These are phyloP conservation scores for Ophiocordyceps robertsii DNA, from an alignment of 2,329 filamentous ascomycete species.

Conservation along the genomic window DNA sequence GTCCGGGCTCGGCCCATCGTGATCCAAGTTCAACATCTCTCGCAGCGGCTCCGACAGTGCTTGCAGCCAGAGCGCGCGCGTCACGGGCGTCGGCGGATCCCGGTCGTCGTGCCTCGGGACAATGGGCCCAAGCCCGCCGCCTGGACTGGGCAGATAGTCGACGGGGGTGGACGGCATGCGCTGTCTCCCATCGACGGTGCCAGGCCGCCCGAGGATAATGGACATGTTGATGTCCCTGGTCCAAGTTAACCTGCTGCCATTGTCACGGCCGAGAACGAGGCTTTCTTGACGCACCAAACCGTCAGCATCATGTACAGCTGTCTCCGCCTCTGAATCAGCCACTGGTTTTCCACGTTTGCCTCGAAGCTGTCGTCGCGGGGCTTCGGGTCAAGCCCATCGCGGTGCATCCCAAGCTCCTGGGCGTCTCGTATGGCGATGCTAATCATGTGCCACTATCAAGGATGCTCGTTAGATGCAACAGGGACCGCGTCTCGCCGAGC, in stretches of 20 bases:
- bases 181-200: constrained; percentile 36
- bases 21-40: constrained; percentile 41
- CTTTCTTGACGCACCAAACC: constrained; percentile 14
- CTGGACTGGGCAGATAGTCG: constrained; percentile 35
- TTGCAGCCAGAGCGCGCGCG: constrained; percentile 36
- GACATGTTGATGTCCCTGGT: constrained; percentile 41
- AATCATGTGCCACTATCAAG: constrained; percentile 37
- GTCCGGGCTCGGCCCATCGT: constrained; percentile 25
- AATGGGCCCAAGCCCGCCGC: constrained; percentile 32
- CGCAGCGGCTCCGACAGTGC: constrained; percentile 33
- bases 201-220: constrained; percentile 40
- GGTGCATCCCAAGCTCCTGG: constrained; percentile 48
- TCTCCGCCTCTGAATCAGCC: constrained; percentile 42
- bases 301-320: constrained; percentile 43
- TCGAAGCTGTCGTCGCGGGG: constrained; percentile 31
- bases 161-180: constrained; percentile 35
- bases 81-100: constrained; percentile 44
- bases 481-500: neutral
- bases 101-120: constrained; percentile 27
- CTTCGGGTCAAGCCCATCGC: constrained; percentile 36
- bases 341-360: constrained; percentile 40
- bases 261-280: neutral
- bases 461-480: neutral
- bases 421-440: constrained; percentile 45
- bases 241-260: neutral